Evolutionary conservation across 2,329 filamentous ascomycete genomes (phyloP), one percentile per base, ranked within the genome.

Genomic region (Davidsoniella eucalypti): DNA sequence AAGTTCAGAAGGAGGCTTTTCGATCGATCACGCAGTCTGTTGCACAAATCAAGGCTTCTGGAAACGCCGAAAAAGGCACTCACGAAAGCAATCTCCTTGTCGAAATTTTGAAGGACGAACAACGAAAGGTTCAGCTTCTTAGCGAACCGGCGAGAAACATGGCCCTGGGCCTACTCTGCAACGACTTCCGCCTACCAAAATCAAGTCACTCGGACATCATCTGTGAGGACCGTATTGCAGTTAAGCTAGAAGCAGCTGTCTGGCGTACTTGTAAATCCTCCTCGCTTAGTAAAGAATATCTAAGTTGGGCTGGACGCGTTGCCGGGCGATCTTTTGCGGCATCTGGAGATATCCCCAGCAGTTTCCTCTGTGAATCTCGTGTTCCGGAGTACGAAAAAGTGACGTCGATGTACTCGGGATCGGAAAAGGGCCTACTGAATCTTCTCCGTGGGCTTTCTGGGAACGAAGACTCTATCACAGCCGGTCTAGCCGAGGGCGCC

Each of bases 271-370:
- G 87, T 56, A 71, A 75, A 52, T 70, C 75, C n/a, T 68, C 73
- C 37, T 67, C 73, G 1, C 69, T 82, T 14, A 83, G 79, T 51
- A 67, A 75, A 23, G 73, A 78, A 14, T 95, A 92, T 61, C 67
- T 87, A 1, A 68, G 84, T 1, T 98, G 93, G 93, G 84, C 85
- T 42, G 88, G 85, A 2, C 76, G 82, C 55, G 82, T 88, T 2
- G 70, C 96, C 42, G 92, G 93, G 6, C 77, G 87, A 60, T 81
- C 86, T 0, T 96, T 88, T 64, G 80, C 82, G 38, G 75, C 84
- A 14, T 84, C 79, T 25, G 87, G 87, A 1, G 70, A 77, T 50
- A 72, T 86, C 5, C 75, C 78, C 14, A 61, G 68, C 36, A 75
- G 75, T 45, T 67, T 84, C 43, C 62, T 82, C 1, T 68, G 71